Evolutionary conservation across 257 asterid genomes (phyloP).

Genomic region (Scutellaria barbata): DNA sequence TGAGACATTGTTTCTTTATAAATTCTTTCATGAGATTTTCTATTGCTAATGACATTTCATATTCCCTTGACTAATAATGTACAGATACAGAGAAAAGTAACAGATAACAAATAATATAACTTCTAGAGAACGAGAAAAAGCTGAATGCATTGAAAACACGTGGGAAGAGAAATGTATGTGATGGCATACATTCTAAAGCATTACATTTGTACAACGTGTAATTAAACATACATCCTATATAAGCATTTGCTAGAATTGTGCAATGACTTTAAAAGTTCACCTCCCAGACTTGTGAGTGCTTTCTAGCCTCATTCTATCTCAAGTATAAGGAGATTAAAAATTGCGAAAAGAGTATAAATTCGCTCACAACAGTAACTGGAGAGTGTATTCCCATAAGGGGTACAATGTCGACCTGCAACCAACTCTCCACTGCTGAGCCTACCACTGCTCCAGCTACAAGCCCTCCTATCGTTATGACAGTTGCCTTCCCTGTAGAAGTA

Average conservation of each 20-base stretch:
- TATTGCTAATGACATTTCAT: background rate
- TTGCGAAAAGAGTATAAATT: conserved; percentile 84
- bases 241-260: conserved; percentile 34
- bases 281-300: conserved; percentile 35
- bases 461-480: conserved; percentile 88
- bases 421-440: conserved; percentile 92
- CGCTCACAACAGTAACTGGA: conserved; percentile 89
- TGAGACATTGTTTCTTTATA: conserved; percentile 52
- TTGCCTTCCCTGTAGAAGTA: conserved; percentile 82
- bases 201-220: conserved; percentile 54
- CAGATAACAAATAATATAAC: background rate
- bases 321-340: conserved; percentile 80
- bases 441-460: conserved; percentile 96
- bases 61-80: too few species aligned
- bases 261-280: conserved; percentile 8
- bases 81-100: background rate
- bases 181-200: conserved; percentile 47
- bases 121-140: conserved; percentile 34
- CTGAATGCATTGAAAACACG: conserved; percentile 31
- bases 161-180: conserved; percentile 36
- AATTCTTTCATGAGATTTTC: conserved; percentile 19
- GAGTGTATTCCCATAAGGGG: conserved; percentile 88
- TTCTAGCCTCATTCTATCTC: conserved; percentile 50
- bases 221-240: conserved; percentile 47
- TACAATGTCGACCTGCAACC: conserved; percentile 95